phyloP scores from a whole-genome alignment of 345 rosid species.

The Salix purpurea region DNA sequence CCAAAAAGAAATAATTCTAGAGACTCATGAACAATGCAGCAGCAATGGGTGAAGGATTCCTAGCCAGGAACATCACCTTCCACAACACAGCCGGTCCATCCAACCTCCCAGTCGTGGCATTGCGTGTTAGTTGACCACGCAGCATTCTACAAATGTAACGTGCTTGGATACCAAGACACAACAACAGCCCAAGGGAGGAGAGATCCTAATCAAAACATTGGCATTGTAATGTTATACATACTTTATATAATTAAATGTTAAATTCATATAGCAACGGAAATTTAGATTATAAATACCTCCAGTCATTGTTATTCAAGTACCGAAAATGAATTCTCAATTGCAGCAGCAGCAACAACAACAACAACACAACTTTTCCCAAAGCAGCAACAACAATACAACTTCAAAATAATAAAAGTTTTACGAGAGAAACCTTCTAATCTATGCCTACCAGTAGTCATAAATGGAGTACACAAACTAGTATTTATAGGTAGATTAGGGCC shows the following conservation, averaged over 20 bases:
- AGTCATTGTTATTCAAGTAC: slow-evolving; percentile 27
- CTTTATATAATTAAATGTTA: too few species aligned
- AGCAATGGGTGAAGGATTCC: slow-evolving; percentile 63
- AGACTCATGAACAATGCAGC: slow-evolving; percentile 37
- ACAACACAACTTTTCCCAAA: too few species aligned
- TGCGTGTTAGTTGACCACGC: slow-evolving; percentile 76
- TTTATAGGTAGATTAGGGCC: too few species aligned
- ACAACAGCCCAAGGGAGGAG: slow-evolving; percentile 85
- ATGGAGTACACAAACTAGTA: too few species aligned
- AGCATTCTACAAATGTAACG: slow-evolving; percentile 69
- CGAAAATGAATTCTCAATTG: too few species aligned
- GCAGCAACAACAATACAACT: too few species aligned
- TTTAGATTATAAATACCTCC: neutral
- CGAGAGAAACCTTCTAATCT: too few species aligned
- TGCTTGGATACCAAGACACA: slow-evolving; percentile 81
- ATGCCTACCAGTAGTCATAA: rapidly evolving
- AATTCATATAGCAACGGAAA: too few species aligned
- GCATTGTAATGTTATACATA: slow-evolving; percentile 66
- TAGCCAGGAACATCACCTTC: slow-evolving; percentile 69
- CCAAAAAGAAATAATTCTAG: too few species aligned
- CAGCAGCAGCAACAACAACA: too few species aligned
- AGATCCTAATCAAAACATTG: slow-evolving; percentile 87
- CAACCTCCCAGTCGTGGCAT: slow-evolving; percentile 68
- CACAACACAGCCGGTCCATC: slow-evolving; percentile 82
- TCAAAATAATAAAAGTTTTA: too few species aligned